Evolutionary conservation across 331 rosid genomes (phyloP), one percentile per base, ranked within the genome.

Genomic region (Pyrus hybrid): DNA sequence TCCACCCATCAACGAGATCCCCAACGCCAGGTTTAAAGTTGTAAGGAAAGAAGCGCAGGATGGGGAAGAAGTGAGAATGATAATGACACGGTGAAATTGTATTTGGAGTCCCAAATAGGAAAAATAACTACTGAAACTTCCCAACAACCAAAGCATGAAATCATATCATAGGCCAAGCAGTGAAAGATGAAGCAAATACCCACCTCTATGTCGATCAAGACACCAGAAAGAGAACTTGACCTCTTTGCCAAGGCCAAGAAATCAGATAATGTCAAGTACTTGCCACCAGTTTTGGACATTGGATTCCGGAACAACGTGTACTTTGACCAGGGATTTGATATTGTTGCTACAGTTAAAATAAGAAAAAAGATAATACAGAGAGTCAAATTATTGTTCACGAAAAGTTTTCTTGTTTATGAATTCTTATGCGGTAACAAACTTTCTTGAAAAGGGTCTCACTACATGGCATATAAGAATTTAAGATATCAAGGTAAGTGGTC

Each of bases 121-220:
- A 56, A 37, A 23, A 69, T 17, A 35, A 33, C 1, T 60, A 41
- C 53, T 37, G 49, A 22, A 37, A 28, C 62, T 58, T 68, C 37
- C 22, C 13, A 28, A 43, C 4, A n/a, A 68, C 29, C 29, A 20
- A 77, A 41, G 29, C 33, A 26, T 37, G 37, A 53, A 45, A 14
- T 26, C 26, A 25, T 41, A 45, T 37, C 13, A 41, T 41, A 41
- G 28, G 16, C 11, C 12, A 60, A 41, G 17, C 70, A 49, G 60
- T 68, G 13, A 41, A 68, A 68, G 11, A 43, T 61, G 41, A 16
- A 12, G 65, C 12, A 74, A 75, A 77, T 54, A 56, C 90, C 33
- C 76, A 92, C 99, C 93, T 92, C 93, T 80, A 95, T 79, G 83
- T 67, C 76, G 80, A 95, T 89, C 78, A 87, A 33, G 78, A 95